Evolutionary conservation across 768 basidiomycete species (phyloP), one percentile per base, ranked within the genome.

Genomic region (Agrocybe pediades): DNA sequence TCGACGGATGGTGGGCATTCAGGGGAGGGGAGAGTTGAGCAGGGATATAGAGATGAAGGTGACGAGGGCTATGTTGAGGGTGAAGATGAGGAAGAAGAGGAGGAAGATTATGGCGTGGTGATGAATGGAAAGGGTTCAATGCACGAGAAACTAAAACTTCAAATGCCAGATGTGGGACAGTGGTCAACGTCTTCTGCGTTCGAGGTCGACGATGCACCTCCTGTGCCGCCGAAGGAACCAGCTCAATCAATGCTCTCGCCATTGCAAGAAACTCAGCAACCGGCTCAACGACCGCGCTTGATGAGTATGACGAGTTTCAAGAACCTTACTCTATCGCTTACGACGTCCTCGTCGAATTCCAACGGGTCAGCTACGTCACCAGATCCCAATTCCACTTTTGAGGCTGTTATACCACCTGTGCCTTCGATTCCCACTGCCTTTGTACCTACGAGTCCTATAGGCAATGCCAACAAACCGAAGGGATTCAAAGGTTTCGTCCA

Each of bases 401-500:
- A 7, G 29, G 8, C 29, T 30, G 29, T 30, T 7, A 15, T 30
- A 30, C 29, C 29, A 30, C 29, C 29, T 30, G 8, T 30, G 15
- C 29, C 42, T 36, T 15, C 46, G 24, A 9, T 9, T 30, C 29
- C 46, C 23, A 36, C 52, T 15, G 23, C 48, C n/a, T n/a, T n/a
- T n/a, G n/a, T n/a, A 29, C 51, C 20, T n/a, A 33, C 21, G 41
- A 44, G 41, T 11, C 42, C 27, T 33, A 6, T 46, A 43, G 20
- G 29, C 16, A 13, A 25, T 24, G n/a, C 39, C 46, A 11, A 19
- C 36, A 23, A 40, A 42, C 19, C 43, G 17, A 57, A 50, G 13
- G 64, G 63, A 11, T 66, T 68, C 47, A 59, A 58, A 45, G 61
- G 58, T 8, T 57, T 68, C 30, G 63, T 61, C 4, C 60, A 59